Conservation (phyloP, 163 green algal species). For the Chlamydomonas reinhardtii region DNA sequence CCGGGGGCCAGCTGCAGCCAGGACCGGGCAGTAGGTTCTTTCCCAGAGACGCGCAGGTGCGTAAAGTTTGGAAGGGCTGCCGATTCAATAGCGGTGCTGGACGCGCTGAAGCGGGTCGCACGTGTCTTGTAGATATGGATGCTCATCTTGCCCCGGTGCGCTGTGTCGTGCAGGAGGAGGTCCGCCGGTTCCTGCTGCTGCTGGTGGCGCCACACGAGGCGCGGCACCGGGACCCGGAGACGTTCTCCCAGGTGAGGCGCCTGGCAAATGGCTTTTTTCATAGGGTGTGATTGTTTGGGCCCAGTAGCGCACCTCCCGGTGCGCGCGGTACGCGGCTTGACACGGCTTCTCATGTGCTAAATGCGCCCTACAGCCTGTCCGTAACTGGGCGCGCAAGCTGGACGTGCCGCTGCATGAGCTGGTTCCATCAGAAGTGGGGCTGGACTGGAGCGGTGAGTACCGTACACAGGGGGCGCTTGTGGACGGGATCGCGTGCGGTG, state of each 20-base stretch:
- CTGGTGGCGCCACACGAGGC: constrained; percentile 8
- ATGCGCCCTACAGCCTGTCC: neutral
- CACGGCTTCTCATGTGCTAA: neutral
- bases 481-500: too few relatives aligned
- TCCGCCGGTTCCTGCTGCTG: constrained; percentile 24
- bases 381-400: constrained; percentile 9
- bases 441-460: constrained; percentile 38
- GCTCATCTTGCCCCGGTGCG: too few relatives aligned
- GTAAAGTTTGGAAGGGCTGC: neutral
- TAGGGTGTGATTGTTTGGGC: too few relatives aligned
- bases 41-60: constrained; percentile 23
- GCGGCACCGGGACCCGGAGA: neutral
- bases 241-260: neutral
- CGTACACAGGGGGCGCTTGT: too few relatives aligned
- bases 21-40: constrained; percentile 31
- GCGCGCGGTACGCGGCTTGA: too few relatives aligned
- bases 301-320: too few relatives aligned
- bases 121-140: too few relatives aligned
- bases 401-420: constrained; percentile 15
- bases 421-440: neutral
- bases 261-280: too few relatives aligned
- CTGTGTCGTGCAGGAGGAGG: constrained; percentile 13
- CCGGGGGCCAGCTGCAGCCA: neutral
- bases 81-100: too few relatives aligned
- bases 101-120: too few relatives aligned